Conservation (phyloP, 768 basidiomycete species). For the Kwoniella bestiolae region DNA sequence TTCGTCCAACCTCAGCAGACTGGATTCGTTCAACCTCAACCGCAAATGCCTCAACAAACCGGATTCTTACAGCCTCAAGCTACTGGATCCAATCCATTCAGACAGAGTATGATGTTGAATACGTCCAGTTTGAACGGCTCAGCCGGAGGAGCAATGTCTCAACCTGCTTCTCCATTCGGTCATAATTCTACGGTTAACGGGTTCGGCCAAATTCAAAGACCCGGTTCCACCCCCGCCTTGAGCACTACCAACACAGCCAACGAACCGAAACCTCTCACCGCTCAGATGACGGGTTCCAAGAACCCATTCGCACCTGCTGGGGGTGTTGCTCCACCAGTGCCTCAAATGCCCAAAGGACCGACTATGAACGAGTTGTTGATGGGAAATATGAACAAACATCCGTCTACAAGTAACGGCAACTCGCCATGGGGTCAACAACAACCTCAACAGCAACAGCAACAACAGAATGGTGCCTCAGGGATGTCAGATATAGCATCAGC, state of each 20-base stretch:
- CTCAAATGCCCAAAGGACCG: slow-evolving; percentile 74
- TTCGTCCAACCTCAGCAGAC: slow-evolving; percentile 61
- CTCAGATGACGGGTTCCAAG: slow-evolving; percentile 89
- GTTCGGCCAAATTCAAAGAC: slow-evolving; percentile 37
- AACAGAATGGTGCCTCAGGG: slow-evolving; percentile 18
- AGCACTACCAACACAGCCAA: not conserved
- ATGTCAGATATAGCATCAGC: slow-evolving; percentile 51
- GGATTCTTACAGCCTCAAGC: slow-evolving; percentile 56
- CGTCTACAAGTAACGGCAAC: not conserved
- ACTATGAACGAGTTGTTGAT: slow-evolving; percentile 79
- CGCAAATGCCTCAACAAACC: slow-evolving; percentile 42
- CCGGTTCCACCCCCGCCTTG: slow-evolving; percentile 48
- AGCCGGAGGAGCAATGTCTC: slow-evolving; percentile 30
- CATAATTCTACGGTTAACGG: slow-evolving; percentile 5
- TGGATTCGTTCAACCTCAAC: slow-evolving; percentile 51
- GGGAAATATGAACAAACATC: slow-evolving; percentile 61
- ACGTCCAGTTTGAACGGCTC: slow-evolving; percentile 62
- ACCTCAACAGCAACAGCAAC: slow-evolving; percentile 10
- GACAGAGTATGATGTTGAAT: slow-evolving; percentile 74
- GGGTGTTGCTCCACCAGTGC: slow-evolving; percentile 59
- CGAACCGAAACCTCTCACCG: slow-evolving; percentile 68
- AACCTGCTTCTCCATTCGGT: slow-evolving; percentile 36
- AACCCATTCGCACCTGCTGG: slow-evolving; percentile 90
- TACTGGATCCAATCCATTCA: slow-evolving; percentile 79
- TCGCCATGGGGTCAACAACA: slow-evolving; percentile 12